These are phyloP conservation scores for Cymodocea nodosa DNA, from an alignment of 116 monocot genomes.

Conservation along the genomic window DNA sequence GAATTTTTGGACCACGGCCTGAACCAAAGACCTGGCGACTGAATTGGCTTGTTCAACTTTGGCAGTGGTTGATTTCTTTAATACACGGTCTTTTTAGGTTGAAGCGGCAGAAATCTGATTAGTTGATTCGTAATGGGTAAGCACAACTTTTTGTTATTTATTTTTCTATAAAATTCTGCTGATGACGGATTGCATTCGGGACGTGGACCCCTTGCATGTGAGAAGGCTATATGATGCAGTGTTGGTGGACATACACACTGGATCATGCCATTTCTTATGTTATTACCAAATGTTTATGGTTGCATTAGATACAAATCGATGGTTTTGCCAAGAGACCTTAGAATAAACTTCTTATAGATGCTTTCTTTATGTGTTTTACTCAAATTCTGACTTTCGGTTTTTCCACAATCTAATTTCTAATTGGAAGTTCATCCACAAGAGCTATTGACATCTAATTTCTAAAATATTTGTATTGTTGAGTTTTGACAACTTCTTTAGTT, in stretches of 20 bases:
- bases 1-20: constrained; percentile 72
- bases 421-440: too few species aligned
- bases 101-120: constrained; percentile 41
- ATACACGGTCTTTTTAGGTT: constrained; percentile 34
- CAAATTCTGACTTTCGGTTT: too few species aligned
- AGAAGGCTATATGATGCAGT: too few species aligned
- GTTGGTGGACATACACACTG: too few species aligned
- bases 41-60: constrained; percentile 35
- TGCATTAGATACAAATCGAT: too few species aligned
- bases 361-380: not conserved
- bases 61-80: constrained; percentile 53
- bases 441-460: too few species aligned
- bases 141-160: constrained; percentile 1
- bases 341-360: not conserved
- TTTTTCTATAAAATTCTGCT: not conserved
- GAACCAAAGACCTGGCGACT: constrained; percentile 35
- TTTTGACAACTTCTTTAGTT: too few species aligned
- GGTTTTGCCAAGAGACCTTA: too few species aligned
- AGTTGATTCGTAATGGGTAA: constrained; percentile 4
- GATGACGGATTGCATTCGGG: not conserved
- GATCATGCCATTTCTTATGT: too few species aligned
- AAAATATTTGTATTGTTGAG: too few species aligned
- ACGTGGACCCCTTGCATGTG: not conserved
- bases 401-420: too few species aligned
- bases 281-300: too few species aligned